These are phyloP conservation scores for Neocallimastix lanati DNA, from an alignment of 192 early-diverging fungal species.

Conservation along the genomic window DNA sequence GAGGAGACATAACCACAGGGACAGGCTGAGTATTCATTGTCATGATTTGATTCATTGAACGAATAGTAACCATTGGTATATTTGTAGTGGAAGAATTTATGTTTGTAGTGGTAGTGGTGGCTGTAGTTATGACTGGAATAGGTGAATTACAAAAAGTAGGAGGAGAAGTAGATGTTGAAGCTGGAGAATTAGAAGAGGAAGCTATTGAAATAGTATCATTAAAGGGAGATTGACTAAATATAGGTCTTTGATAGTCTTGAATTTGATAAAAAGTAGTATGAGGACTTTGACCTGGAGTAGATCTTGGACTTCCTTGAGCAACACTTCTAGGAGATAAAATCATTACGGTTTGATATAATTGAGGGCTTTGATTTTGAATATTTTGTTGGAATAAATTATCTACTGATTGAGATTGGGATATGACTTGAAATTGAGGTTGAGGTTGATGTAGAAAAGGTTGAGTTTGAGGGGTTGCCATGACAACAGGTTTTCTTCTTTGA, in stretches of 20 bases:
- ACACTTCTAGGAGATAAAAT: not conserved
- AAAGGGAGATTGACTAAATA: not conserved
- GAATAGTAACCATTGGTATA: not conserved
- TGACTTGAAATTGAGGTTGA: not conserved
- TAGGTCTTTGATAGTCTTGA: not conserved
- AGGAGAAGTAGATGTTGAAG: not conserved
- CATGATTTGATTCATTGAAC: not conserved
- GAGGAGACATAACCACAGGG: not conserved
- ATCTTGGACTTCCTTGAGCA: not conserved
- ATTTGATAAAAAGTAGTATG: not conserved
- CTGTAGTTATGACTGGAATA: not conserved
- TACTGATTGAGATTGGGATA: not conserved
- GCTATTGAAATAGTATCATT: not conserved
- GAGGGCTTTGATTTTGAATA: not conserved
- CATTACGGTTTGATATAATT: not conserved
- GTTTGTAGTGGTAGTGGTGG: not conserved
- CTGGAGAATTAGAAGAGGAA: not conserved
- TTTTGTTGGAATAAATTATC: not conserved
- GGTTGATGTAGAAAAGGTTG: not conserved
- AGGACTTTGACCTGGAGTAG: not conserved
- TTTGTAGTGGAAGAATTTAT: not conserved
- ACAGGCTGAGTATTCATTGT: not conserved
- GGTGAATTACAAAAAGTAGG: not conserved
- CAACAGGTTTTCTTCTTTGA: not conserved
- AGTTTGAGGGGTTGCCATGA: not conserved